Conservation (phyloP, 2,329 filamentous ascomycete species). For the Cladobotryum mycophilum region DNA sequence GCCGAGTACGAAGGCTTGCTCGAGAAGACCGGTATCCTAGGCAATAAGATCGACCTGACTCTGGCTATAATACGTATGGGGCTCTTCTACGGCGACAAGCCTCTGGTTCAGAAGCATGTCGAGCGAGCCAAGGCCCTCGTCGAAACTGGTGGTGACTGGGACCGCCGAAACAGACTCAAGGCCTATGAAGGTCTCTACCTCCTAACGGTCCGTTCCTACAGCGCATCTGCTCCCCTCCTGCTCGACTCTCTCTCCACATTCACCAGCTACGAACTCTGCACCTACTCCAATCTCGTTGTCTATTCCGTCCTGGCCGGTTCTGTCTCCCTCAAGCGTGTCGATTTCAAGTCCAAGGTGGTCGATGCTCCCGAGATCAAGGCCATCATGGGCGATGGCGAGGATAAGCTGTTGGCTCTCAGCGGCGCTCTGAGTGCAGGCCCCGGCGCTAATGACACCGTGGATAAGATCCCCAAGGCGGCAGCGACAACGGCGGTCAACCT, state of each 20-base stretch:
- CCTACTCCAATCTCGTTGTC: slow-evolving; percentile 87
- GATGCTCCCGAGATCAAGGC: slow-evolving; percentile 98
- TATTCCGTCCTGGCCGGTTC: slow-evolving; percentile 95
- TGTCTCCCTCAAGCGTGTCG: slow-evolving; percentile 88
- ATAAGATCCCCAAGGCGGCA: slow-evolving; percentile 44
- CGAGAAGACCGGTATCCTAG: slow-evolving; percentile 94
- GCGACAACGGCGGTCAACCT: slow-evolving; percentile 73
- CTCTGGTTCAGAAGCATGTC: slow-evolving; percentile 87
- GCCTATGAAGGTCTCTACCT: slow-evolving; percentile 94
- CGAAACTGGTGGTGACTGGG: slow-evolving; percentile 95
- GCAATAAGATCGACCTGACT: slow-evolving; percentile 94
- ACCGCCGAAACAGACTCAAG: slow-evolving; percentile 95
- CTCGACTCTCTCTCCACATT: slow-evolving; percentile 97
- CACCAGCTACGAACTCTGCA: slow-evolving; percentile 97
- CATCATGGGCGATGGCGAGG: slow-evolving; percentile 82
- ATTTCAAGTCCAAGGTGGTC: slow-evolving; percentile 98
- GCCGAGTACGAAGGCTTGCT: slow-evolving; percentile 87
- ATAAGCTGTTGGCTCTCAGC: slow-evolving; percentile 76
- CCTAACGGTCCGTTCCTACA: slow-evolving; percentile 87
- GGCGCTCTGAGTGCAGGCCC: slow-evolving; percentile 78
- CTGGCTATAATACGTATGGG: slow-evolving; percentile 94
- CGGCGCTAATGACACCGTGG: slow-evolving; percentile 68
- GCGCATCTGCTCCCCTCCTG: slow-evolving; percentile 80
- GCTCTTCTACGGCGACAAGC: slow-evolving; percentile 91
- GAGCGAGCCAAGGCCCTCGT: slow-evolving; percentile 86